Evolutionary conservation across 306 rosid species (phyloP), one percentile per base, ranked within the genome.

Genomic region (Canavalia gladiata): DNA sequence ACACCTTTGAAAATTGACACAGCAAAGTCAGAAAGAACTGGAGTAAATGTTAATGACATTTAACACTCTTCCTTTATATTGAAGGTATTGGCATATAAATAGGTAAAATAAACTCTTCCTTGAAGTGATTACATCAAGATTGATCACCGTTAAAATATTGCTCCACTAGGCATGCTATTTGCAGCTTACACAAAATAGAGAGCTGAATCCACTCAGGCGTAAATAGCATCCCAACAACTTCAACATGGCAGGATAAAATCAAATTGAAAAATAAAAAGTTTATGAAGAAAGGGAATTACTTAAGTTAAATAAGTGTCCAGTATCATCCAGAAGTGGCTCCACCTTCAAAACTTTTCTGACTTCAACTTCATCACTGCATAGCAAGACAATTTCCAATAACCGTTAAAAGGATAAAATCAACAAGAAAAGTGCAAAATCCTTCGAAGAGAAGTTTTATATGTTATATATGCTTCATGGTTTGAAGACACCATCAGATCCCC

Each of bases 301-400:
- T 50, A 95, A 89, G 86, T 88, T 91, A 86, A 95, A 90, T 78
- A 91, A 81, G 86, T 87, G 99, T 56, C 99, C 99, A 78, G 97
- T 88, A 84, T 88, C 90, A 76, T 95, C 97, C 0, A 83, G 91
- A 83, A 93, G 93, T 78, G 99, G 97, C 87, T 91, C 95, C 90
- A 95, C 93, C 88, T 89, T 95, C 86, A 95, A 88, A 58, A 89
- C 77, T 86, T 95, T 95, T 86, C 91, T 90, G 69, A 90, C 79
- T 81, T 91, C 86, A 58, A 92, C 92, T 77, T 88, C 97, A 11
- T 91, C 94, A 60, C 97, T 95, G 90, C 87, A 84, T 83, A 87
- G 77, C 45, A 88, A 9, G 72, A 66, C 43, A 65, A 57, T 57
- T 34, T 74, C 3, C 56, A 39, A 73, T 74, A 62, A 49, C 30